Evolutionary conservation across 176 grass and related monocot species (phyloP).

Genomic region (Chloris gayana): DNA sequence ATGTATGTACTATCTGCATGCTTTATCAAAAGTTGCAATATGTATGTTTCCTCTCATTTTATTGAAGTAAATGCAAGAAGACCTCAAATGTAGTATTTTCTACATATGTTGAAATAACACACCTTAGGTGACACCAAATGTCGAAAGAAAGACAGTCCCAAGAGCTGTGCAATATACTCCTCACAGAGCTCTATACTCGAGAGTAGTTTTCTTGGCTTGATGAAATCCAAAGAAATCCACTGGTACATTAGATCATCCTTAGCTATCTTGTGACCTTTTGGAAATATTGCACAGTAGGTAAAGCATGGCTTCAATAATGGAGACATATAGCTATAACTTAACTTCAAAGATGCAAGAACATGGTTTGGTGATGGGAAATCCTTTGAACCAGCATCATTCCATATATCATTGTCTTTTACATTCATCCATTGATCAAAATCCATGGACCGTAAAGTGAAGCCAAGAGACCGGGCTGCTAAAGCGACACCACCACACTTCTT

Average conservation of each 20-base stretch:
- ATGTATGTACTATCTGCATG: no score
- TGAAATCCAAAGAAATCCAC: conserved; percentile 36
- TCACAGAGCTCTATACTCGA: background rate
- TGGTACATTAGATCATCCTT: conserved; percentile 25
- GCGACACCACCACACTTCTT: background rate
- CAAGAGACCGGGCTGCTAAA: conserved; percentile 16
- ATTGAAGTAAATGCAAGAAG: no score
- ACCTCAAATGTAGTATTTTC: no score
- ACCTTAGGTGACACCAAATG: background rate
- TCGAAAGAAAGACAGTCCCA: conserved; percentile 15
- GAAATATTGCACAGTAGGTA: conserved; percentile 26
- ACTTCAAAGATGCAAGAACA: no score
- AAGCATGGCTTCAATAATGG: background rate
- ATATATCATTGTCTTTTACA: background rate
- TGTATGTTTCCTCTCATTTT: no score
- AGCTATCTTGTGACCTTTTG: conserved; percentile 17
- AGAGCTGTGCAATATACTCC: background rate
- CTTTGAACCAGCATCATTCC: background rate
- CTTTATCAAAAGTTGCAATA: no score
- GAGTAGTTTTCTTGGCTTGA: background rate
- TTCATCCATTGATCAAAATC: background rate
- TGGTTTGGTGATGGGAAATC: background rate
- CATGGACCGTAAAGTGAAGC: background rate
- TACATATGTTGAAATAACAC: no score
- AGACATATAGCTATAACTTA: no score